phyloP scores from a whole-genome alignment of 208 protist species.

The Leishmania tarentolae region DNA sequence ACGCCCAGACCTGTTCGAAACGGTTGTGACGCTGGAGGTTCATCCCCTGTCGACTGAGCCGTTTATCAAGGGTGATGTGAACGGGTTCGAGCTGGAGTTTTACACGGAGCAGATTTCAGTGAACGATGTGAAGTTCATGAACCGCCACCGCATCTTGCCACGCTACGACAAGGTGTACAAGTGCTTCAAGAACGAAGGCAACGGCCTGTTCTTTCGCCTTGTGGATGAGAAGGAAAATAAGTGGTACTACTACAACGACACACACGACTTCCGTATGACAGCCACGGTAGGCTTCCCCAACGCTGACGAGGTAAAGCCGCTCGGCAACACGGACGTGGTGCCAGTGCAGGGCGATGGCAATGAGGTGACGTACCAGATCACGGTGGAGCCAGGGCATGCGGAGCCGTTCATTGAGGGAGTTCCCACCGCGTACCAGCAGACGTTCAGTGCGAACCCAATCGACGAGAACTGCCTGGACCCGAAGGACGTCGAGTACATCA shows the following conservation, averaged over 20 bases:
- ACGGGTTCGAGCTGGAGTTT: constrained; percentile 42
- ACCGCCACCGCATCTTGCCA: constrained; percentile 29
- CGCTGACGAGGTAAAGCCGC: constrained; percentile 43
- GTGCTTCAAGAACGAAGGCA: constrained; percentile 79
- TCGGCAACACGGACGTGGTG: constrained; percentile 63
- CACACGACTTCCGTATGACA: constrained; percentile 71
- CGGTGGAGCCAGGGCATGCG: constrained; percentile 56
- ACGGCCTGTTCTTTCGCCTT: constrained; percentile 85
- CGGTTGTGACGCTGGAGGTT: constrained; percentile 42
- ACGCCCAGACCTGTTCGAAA: constrained; percentile 18
- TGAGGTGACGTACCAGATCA: constrained; percentile 47
- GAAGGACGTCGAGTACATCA: constrained; percentile 48
- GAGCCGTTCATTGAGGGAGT: constrained; percentile 66
- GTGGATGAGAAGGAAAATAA: constrained; percentile 53
- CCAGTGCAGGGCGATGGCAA: constrained; percentile 31
- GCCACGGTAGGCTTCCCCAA: constrained; percentile 63
- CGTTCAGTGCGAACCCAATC: constrained; percentile 68
- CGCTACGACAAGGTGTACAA: constrained; percentile 59
- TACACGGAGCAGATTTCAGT: constrained; percentile 36
- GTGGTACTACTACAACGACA: constrained; percentile 90
- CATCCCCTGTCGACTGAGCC: constrained; percentile 43
- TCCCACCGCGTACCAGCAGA: constrained; percentile 50
- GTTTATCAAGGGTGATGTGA: constrained; percentile 59
- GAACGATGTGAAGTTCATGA: constrained; percentile 36
- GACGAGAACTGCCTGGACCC: constrained; percentile 44